phyloP scores from a whole-genome alignment of 2,329 filamentous ascomycete species.

The Botrytis fragariae region DNA sequence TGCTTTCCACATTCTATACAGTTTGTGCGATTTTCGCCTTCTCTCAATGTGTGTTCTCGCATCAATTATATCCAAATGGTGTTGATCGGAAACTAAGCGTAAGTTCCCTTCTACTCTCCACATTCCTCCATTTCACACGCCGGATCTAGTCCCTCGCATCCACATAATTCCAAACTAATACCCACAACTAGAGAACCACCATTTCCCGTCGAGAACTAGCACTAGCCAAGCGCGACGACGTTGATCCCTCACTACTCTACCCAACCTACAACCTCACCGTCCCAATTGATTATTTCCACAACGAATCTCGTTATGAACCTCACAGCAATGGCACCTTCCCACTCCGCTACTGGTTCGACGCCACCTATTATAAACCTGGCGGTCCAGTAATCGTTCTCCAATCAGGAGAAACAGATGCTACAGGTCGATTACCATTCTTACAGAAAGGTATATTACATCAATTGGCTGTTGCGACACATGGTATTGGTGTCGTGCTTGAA shows the following conservation, averaged over 20 bases:
- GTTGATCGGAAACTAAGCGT: slow-evolving; percentile 3
- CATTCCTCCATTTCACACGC: background rate
- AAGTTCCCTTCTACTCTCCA: background rate
- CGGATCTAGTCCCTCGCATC: no score
- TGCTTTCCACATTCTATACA: slow-evolving; percentile 3
- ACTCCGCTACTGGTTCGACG: slow-evolving; percentile 82
- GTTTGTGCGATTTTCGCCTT: background rate
- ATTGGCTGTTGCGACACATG: slow-evolving; percentile 67
- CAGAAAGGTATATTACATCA: slow-evolving; percentile 75
- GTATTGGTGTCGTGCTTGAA: slow-evolving; percentile 77
- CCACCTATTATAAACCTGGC: slow-evolving; percentile 69
- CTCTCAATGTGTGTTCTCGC: slow-evolving; percentile 1
- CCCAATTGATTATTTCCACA: slow-evolving; percentile 76
- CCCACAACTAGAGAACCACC: slow-evolving; percentile 28
- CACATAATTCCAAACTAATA: background rate
- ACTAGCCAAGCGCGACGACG: slow-evolving; percentile 25
- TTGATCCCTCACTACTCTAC: slow-evolving; percentile 32
- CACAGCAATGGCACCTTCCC: slow-evolving; percentile 67
- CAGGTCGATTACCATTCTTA: slow-evolving; percentile 64
- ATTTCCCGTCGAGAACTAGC: slow-evolving; percentile 21
- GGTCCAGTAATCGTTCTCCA: slow-evolving; percentile 79
- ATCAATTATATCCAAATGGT: background rate
- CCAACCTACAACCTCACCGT: slow-evolving; percentile 40
- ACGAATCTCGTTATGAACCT: slow-evolving; percentile 73
- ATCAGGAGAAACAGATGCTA: slow-evolving; percentile 66